These are phyloP conservation scores for Globisporangium paddicum DNA, from an alignment of 352 stramenopile genomes.

Conservation along the genomic window DNA sequence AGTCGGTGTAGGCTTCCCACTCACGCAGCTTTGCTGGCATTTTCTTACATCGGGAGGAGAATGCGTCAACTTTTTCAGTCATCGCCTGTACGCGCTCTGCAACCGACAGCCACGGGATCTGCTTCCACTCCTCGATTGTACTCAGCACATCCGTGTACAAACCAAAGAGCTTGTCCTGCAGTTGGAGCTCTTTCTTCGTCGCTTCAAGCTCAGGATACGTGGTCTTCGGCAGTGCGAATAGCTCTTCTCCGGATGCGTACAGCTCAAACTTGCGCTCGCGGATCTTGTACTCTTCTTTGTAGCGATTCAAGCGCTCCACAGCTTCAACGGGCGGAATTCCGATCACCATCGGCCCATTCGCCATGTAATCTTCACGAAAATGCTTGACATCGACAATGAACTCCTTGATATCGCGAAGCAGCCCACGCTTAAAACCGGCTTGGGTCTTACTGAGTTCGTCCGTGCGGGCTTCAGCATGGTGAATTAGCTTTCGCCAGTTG, in stretches of 20 bases:
- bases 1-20: conserved; percentile 96
- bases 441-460: conserved; percentile 96
- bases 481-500: conserved; percentile 97
- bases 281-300: conserved; percentile 98
- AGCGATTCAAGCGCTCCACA: conserved; percentile 95
- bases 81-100: conserved; percentile 93
- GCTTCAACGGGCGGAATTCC: conserved; percentile 95
- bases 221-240: conserved; percentile 95
- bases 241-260: conserved; percentile 94
- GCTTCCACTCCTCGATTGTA: conserved; percentile 97
- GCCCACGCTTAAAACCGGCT: conserved; percentile 93
- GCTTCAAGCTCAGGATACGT: conserved; percentile 96
- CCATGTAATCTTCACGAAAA: conserved; percentile 95
- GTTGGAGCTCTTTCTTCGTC: conserved; percentile 96
- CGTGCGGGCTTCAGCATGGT: conserved; percentile 91
- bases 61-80: conserved; percentile 96
- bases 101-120: conserved; percentile 94
- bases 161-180: conserved; percentile 94
- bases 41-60: conserved; percentile 96
- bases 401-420: conserved; percentile 95
- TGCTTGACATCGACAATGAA: conserved; percentile 96
- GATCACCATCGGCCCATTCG: conserved; percentile 97
- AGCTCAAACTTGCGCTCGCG: conserved; percentile 96
- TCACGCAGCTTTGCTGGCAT: conserved; percentile 94
- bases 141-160: conserved; percentile 97